Evolutionary conservation across 2,329 filamentous ascomycete species (phyloP), one percentile per base, ranked within the genome.

Genomic region (Trichophyton verrucosum): DNA sequence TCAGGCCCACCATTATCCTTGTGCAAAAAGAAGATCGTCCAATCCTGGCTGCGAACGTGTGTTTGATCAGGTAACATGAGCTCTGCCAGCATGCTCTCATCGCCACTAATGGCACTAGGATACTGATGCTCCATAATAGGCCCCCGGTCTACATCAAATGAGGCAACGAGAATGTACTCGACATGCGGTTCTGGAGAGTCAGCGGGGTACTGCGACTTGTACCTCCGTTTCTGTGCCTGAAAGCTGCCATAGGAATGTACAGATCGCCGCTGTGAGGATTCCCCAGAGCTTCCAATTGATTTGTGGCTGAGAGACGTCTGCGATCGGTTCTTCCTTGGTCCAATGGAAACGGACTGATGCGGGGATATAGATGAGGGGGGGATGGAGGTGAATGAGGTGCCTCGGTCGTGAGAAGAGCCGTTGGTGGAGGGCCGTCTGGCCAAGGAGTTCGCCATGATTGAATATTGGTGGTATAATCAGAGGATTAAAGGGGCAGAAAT

Each of bases 81-180:
- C 78, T 99, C 94, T 5, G 94, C 94, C 70, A 99, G 77, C 91
- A 97, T 97, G 69, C 95, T 88, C 77, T 99, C 94, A 72, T 99
- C 92, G 36, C 94, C 92, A 58, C 91, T 96, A 64, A 99, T 97
- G 58, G 92, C 86, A 47, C 89, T 86, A 0, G 94, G 94, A 71
- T 92, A 99, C 72, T 99, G 94, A 72, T 99, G 91, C 72, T 99
- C 94, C 94, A 99, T 97, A 68, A 96, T 86, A 55, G 92, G 92
- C 2, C 94, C 94, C 59, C 89, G 86, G 73, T 97, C 92, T 68
- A 97, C 95, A 74, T 97, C 91, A 75, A 99, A 99, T 1, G 91
- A 95, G 3, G 94, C 94, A 60, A 99, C 94, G 59, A 99, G 80
- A 59, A 99, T 97, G 71, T 97, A 99, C 73, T 99, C 94, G 75